A percentile compares a stretch with the other conserved stretches of the same genome.
Conservation (phyloP, 768 basidiomycete species). For the Exsudoporus frostii region DNA sequence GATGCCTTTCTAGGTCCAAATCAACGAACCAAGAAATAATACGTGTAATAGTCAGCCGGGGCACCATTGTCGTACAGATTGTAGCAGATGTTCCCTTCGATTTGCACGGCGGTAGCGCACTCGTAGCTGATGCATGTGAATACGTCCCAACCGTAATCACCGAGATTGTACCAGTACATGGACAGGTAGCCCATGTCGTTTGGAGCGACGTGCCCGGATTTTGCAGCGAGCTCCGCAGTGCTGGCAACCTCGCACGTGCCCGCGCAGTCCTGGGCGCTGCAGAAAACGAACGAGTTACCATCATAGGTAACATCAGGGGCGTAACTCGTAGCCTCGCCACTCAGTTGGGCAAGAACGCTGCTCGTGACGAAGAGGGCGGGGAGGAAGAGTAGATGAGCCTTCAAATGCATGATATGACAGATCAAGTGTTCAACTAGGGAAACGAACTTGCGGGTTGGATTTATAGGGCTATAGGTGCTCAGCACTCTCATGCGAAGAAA, state of each 20-base stretch:
- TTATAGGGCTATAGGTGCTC: neutral
- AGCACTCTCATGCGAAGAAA: neutral
- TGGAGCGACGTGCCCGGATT: neutral
- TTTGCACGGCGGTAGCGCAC: no score
- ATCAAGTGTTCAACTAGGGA: neutral
- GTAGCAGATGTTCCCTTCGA: neutral
- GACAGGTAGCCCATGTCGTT: neutral
- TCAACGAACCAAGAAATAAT: no score
- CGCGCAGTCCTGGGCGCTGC: neutral
- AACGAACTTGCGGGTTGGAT: no score
- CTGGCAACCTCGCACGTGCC: neutral
- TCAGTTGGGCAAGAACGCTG: neutral
- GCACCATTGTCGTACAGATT: neutral
- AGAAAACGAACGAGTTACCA: neutral
- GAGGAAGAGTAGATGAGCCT: neutral
- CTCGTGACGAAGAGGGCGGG: neutral
- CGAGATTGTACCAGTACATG: neutral
- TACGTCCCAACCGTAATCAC: no score
- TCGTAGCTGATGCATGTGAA: neutral
- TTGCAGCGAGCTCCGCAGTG: neutral
- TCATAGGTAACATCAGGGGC: neutral
- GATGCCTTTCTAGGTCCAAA: no score
- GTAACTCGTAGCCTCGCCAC: neutral
- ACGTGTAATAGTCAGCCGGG: neutral
- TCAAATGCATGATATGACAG: neutral